Conservation (phyloP, 495 filamentous ascomycete genomes). For the Penicillium flavigenum region DNA sequence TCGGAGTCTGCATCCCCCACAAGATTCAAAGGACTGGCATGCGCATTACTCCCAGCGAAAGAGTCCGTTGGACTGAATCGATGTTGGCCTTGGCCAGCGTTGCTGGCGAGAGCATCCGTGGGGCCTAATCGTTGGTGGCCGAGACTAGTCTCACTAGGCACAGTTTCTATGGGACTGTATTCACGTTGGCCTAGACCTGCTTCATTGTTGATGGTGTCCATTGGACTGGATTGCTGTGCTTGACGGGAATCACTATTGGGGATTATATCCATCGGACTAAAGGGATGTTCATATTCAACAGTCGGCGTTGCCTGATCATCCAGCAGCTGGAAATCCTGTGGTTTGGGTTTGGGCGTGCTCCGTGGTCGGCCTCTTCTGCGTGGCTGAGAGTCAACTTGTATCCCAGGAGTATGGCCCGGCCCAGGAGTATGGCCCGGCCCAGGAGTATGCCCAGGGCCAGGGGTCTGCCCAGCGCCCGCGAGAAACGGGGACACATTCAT, state of each 20-base stretch:
- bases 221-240: constrained; percentile 23
- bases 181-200: background rate
- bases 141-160: background rate
- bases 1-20: constrained; percentile 28
- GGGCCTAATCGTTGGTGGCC: constrained; percentile 20
- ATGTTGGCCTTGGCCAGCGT: constrained; percentile 14
- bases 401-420: background rate
- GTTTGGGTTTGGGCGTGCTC: constrained; percentile 22
- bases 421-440: constrained; percentile 14
- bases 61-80: constrained; percentile 28
- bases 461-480: constrained; percentile 41
- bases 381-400: constrained; percentile 24
- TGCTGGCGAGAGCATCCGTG: constrained; percentile 17
- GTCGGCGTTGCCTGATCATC: constrained; percentile 23
- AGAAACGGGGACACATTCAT: constrained; percentile 36
- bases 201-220: constrained; percentile 4
- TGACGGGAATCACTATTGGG: constrained; percentile 18
- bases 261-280: constrained; percentile 29
- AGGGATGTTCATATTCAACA: constrained; percentile 10
- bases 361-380: constrained; percentile 42
- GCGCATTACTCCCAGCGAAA: constrained; percentile 18
- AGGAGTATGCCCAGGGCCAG: constrained; percentile 3
- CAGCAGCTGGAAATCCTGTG: constrained; percentile 14
- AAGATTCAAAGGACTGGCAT: constrained; percentile 32
- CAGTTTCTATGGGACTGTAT: constrained; percentile 5